A percentile compares a stretch with the other conserved stretches of the same genome.
phyloP scores from a whole-genome alignment of 108 stramenopile species.

The Epithemia pelagica region DNA sequence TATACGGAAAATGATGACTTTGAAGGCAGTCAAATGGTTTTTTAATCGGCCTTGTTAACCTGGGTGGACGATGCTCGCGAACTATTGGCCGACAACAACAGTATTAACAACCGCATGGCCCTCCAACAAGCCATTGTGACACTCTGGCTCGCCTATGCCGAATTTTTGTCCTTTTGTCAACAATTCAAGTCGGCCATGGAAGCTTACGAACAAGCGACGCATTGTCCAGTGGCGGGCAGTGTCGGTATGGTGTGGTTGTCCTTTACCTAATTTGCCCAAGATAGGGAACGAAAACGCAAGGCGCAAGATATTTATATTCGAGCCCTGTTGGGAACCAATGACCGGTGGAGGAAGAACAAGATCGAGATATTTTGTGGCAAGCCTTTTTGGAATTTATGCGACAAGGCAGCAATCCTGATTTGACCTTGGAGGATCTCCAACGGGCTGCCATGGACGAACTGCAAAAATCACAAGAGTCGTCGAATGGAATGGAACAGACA shows the following conservation, averaged over 20 bases:
- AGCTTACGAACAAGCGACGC: slow-evolving; percentile 72
- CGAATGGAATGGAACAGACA: neutral
- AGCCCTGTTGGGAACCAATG: slow-evolving; percentile 53
- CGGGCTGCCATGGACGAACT: slow-evolving; percentile 57
- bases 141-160: slow-evolving; percentile 75
- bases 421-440: slow-evolving; percentile 60
- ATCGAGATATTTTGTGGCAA: slow-evolving; percentile 61
- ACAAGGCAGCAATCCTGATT: slow-evolving; percentile 39
- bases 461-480: neutral
- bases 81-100: slow-evolving; percentile 15
- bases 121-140: slow-evolving; percentile 53
- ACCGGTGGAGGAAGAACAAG: slow-evolving; percentile 48
- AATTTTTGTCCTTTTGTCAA: slow-evolving; percentile 49
- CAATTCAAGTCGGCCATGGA: slow-evolving; percentile 79
- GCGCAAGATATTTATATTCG: slow-evolving; percentile 75
- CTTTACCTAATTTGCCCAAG: slow-evolving; percentile 71
- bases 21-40: slow-evolving; percentile 59
- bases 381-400: slow-evolving; percentile 79
- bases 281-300: slow-evolving; percentile 48
- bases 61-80: slow-evolving; percentile 88
- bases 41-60: slow-evolving; percentile 67
- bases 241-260: slow-evolving; percentile 70
- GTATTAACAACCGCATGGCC: slow-evolving; percentile 1
- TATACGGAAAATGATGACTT: slow-evolving; percentile 28
- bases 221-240: slow-evolving; percentile 54